Conservation (phyloP, 306 rosid genomes). For the Arachis hypogaea region DNA sequence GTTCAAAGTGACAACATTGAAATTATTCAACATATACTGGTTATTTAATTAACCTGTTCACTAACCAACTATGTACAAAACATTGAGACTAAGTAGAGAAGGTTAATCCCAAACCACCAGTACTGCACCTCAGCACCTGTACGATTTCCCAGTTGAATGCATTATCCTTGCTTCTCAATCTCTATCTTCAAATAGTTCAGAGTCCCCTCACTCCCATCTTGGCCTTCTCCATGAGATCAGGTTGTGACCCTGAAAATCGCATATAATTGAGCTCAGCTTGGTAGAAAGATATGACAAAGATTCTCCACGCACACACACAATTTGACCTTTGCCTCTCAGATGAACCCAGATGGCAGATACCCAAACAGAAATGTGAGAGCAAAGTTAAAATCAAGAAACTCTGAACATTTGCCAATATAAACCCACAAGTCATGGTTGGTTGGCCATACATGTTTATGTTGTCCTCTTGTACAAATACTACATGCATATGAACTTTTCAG, state of each 20-base stretch:
- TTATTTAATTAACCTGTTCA: conserved; percentile 14
- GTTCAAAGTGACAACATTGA: conserved; percentile 15
- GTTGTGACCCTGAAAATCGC: conserved; percentile 14
- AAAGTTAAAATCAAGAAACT: background rate
- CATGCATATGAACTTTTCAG: conserved; percentile 8
- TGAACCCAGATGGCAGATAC: background rate
- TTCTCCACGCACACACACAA: too few species aligned
- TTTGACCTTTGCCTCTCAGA: background rate
- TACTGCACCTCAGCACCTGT: conserved; percentile 24
- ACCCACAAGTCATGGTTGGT: background rate
- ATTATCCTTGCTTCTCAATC: conserved; percentile 16
- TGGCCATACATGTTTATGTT: background rate
- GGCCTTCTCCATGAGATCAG: background rate
- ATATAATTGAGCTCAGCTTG: background rate
- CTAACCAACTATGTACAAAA: background rate
- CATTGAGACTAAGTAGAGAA: conserved; percentile 7
- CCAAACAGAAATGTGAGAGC: background rate
- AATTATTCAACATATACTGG: conserved; percentile 6
- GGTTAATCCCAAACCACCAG: conserved; percentile 29
- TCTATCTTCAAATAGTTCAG: conserved; percentile 10
- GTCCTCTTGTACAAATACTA: conserved; percentile 18
- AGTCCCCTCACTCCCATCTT: background rate
- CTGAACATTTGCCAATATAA: conserved; percentile 10
- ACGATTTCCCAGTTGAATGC: conserved; percentile 19
- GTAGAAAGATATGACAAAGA: background rate